Evolutionary conservation across 2,329 filamentous ascomycete genomes (phyloP).

Genomic region (Fusarium cicatricum): DNA sequence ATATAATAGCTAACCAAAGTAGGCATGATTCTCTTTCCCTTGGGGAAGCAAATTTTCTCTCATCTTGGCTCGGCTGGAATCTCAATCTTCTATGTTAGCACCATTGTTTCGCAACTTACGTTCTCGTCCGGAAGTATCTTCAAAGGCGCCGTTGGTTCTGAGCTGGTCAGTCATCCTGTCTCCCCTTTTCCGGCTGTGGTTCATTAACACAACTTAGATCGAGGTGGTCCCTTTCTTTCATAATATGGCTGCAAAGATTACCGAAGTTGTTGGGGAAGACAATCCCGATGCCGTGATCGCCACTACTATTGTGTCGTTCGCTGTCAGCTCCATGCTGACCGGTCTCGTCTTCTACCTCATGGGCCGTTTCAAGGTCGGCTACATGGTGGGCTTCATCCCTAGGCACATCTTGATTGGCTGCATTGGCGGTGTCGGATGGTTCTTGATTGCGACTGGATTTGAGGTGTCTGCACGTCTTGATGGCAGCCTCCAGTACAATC

Average conservation of each 20-base stretch:
- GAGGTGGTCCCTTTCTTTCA: slow-evolving; percentile 99
- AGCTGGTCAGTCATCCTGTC: slow-evolving; percentile 70
- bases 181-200: not conserved
- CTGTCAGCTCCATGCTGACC: slow-evolving; percentile 88
- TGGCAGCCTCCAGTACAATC: slow-evolving; percentile 83
- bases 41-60: slow-evolving; percentile 86
- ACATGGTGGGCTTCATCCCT: slow-evolving; percentile 95
- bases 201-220: slow-evolving; percentile 62
- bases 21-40: slow-evolving; percentile 93
- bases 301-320: slow-evolving; percentile 92
- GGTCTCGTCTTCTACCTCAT: slow-evolving; percentile 92
- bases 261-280: slow-evolving; percentile 77
- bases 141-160: slow-evolving; percentile 89
- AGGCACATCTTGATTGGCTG: slow-evolving; percentile 96
- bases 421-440: slow-evolving; percentile 96
- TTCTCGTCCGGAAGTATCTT: slow-evolving; percentile 91
- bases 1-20: slow-evolving; percentile 22
- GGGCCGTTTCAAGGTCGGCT: slow-evolving; percentile 86
- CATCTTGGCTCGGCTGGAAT: slow-evolving; percentile 91
- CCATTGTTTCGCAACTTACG: slow-evolving; percentile 89
- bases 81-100: slow-evolving; percentile 98
- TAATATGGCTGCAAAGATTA: slow-evolving; percentile 94
- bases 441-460: slow-evolving; percentile 88
- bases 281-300: slow-evolving; percentile 88
- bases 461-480: slow-evolving; percentile 92